Percentiles rank a stretch among this genome's conserved stretches.
These are phyloP conservation scores for Leccinellum rugosiceps DNA, from an alignment of 768 basidiomycete species.

Conservation along the genomic window DNA sequence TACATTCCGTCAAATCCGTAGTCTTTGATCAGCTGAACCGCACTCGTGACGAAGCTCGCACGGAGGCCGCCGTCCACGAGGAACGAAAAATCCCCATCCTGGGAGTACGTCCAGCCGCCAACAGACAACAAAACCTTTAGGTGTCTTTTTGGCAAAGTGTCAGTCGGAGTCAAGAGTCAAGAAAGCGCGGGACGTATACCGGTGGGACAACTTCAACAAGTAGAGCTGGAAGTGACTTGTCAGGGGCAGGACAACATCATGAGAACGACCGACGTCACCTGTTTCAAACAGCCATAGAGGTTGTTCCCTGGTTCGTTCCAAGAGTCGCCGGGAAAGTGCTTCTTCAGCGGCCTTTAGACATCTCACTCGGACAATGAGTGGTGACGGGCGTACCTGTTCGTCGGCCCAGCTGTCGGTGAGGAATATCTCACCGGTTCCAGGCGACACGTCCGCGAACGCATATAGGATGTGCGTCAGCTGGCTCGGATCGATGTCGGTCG, in stretches of 20 bases:
- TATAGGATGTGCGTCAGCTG: slow-evolving; percentile 77
- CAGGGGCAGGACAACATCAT: background rate
- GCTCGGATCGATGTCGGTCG: slow-evolving; percentile 55
- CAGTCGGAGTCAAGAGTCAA: background rate
- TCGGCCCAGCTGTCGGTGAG: slow-evolving; percentile 78
- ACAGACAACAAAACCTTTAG: slow-evolving; percentile 52
- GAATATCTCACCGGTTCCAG: slow-evolving; percentile 55
- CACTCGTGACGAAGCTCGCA: slow-evolving; percentile 55
- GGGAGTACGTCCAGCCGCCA: slow-evolving; percentile 71
- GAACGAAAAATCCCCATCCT: slow-evolving; percentile 64
- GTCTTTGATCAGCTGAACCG: slow-evolving; percentile 64
- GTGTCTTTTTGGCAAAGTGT: slow-evolving; percentile 29
- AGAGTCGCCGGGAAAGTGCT: slow-evolving; percentile 68
- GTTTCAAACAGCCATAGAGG: slow-evolving; percentile 79
- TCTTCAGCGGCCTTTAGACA: slow-evolving; percentile 36
- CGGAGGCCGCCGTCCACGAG: slow-evolving; percentile 50
- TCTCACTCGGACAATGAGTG: background rate
- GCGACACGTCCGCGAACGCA: slow-evolving; percentile 71
- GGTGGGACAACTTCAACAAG: slow-evolving; percentile 57
- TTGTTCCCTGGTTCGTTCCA: slow-evolving; percentile 77
- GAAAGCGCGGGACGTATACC: slow-evolving; percentile 25
- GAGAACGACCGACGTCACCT: slow-evolving; percentile 38
- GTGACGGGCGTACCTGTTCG: slow-evolving; percentile 43
- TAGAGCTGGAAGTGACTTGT: slow-evolving; percentile 30
- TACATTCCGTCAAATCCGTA: slow-evolving; percentile 82